phyloP scores from a whole-genome alignment of 768 basidiomycete species.

The Lentinula aciculospora region DNA sequence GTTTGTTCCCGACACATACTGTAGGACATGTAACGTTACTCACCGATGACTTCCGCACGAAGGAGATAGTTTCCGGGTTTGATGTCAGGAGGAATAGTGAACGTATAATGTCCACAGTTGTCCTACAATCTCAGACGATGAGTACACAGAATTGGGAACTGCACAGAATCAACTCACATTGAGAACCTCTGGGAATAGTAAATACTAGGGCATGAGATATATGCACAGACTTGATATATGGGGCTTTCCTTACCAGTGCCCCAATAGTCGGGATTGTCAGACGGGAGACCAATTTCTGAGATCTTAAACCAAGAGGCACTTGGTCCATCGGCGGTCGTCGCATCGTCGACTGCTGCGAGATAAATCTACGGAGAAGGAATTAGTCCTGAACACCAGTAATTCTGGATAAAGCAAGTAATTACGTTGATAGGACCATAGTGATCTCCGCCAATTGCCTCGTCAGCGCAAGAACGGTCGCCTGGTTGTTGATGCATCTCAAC shows the following conservation, averaged over 20 bases:
- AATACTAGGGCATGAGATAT: neutral
- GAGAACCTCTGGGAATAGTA: slow-evolving; percentile 20
- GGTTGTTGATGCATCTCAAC: slow-evolving; percentile 55
- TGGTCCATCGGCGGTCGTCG: slow-evolving; percentile 37
- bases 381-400: neutral
- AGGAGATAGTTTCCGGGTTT: slow-evolving; percentile 40
- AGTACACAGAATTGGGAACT: neutral
- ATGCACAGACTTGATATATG: neutral
- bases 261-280: slow-evolving; percentile 43
- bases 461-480: slow-evolving; percentile 36
- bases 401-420: neutral
- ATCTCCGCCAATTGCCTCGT: slow-evolving; percentile 45
- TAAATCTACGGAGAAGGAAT: slow-evolving; percentile 24
- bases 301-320: slow-evolving; percentile 47
- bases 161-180: slow-evolving; percentile 16
- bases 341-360: slow-evolving; percentile 43
- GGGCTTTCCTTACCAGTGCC: slow-evolving; percentile 23
- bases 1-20: neutral
- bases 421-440: slow-evolving; percentile 45
- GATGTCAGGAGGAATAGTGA: slow-evolving; percentile 37
- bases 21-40: slow-evolving; percentile 9
- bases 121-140: no score
- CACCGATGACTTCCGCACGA: slow-evolving; percentile 43
- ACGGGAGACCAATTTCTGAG: slow-evolving; percentile 41
- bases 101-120: slow-evolving; percentile 50